Percentiles rank a stretch among this genome's conserved stretches.
phyloP scores from a whole-genome alignment of 2,329 filamentous ascomycete species.

The Xylariales sp. region DNA sequence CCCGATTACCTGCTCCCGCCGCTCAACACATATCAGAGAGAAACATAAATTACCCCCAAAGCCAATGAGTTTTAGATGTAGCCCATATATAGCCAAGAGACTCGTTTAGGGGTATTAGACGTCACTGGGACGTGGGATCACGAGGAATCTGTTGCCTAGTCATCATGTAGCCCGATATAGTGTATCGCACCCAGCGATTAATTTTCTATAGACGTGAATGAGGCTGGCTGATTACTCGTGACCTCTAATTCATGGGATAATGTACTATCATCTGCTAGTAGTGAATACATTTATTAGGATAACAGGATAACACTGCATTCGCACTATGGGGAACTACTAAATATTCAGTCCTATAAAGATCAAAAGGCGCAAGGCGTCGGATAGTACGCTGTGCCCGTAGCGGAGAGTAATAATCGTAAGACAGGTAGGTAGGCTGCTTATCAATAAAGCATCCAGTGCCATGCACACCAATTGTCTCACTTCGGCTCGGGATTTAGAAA shows the following conservation, averaged over 20 bases:
- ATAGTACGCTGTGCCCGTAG: neutral
- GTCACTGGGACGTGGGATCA: neutral
- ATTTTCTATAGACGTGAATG: neutral
- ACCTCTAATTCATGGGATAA: neutral
- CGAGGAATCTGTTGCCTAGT: neutral
- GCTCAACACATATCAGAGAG: neutral
- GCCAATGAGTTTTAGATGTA: neutral
- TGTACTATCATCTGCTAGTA: neutral
- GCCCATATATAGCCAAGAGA: neutral
- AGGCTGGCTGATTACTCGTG: neutral
- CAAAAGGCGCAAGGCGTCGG: neutral
- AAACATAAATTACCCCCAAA: neutral
- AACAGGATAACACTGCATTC: neutral
- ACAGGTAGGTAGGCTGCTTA: neutral
- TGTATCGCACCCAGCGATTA: neutral
- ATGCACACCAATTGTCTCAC: constrained; percentile 8
- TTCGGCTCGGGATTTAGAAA: neutral
- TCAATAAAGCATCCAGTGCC: neutral
- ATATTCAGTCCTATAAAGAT: neutral
- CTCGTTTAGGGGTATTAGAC: neutral
- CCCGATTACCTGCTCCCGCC: constrained; percentile 26
- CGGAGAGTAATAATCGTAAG: neutral
- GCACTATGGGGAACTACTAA: neutral
- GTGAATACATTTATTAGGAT: too few species aligned
- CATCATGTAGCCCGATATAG: neutral